phyloP scores from a whole-genome alignment of 2,329 filamentous ascomycete species.

The Aureobasidium subglaciale region DNA sequence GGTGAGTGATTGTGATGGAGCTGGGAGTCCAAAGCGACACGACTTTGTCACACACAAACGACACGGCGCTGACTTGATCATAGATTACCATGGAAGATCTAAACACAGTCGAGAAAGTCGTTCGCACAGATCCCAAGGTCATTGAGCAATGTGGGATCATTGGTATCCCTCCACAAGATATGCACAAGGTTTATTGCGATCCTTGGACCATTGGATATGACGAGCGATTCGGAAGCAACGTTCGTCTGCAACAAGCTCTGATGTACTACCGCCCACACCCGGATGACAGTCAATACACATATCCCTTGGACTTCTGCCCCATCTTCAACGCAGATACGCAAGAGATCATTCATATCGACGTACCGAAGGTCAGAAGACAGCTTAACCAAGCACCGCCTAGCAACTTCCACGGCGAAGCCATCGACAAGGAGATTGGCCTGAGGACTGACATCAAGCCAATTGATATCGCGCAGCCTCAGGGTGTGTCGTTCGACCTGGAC shows the following conservation, averaged over 20 bases:
- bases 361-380: conserved; percentile 69
- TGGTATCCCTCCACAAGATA: conserved; percentile 72
- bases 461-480: conserved; percentile 80
- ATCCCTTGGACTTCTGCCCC: conserved; percentile 87
- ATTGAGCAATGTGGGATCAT: conserved; percentile 84
- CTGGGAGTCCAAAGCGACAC: too few relatives aligned
- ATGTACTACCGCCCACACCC: conserved; percentile 89
- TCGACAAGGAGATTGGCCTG: conserved; percentile 69
- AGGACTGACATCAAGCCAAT: conserved; percentile 76
- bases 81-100: conserved; percentile 84
- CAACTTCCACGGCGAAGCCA: conserved; percentile 70
- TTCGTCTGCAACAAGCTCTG: conserved; percentile 81
- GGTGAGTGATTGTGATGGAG: conserved; percentile 16
- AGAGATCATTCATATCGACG: conserved; percentile 73
- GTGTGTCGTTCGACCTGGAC: conserved; percentile 74
- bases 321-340: conserved; percentile 79
- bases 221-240: conserved; percentile 71
- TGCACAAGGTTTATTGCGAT: conserved; percentile 95
- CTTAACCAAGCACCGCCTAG: conserved; percentile 64
- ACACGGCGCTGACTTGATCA: neutral
- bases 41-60: too few relatives aligned
- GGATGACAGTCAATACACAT: conserved; percentile 86
- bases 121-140: conserved; percentile 72
- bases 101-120: conserved; percentile 67
- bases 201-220: conserved; percentile 96